Evolutionary conservation across 495 filamentous ascomycete genomes (phyloP).

Genomic region (Ramalina peruviana): DNA sequence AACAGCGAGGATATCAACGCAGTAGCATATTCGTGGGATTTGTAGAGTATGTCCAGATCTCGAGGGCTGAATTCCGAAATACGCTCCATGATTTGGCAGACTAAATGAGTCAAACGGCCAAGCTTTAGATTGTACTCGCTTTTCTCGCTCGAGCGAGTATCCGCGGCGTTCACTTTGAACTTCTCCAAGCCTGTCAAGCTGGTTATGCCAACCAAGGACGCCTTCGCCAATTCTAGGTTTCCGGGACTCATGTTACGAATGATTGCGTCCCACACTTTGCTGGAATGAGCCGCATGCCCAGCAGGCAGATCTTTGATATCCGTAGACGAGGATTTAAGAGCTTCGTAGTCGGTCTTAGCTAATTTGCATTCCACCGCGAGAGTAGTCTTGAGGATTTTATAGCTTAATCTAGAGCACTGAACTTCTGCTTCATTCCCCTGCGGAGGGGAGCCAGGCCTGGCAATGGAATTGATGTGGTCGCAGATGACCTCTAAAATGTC

Average conservation of each 20-base stretch:
- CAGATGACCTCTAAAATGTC: slow-evolving; percentile 38
- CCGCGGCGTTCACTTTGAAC: slow-evolving; percentile 39
- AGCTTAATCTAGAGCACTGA: slow-evolving; percentile 5
- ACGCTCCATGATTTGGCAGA: slow-evolving; percentile 59
- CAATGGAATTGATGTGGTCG: slow-evolving; percentile 32
- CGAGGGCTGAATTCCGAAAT: slow-evolving; percentile 56
- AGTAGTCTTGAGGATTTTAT: slow-evolving; percentile 41
- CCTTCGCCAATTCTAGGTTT: slow-evolving; percentile 50
- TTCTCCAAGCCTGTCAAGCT: slow-evolving; percentile 59
- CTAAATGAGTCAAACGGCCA: slow-evolving; percentile 49
- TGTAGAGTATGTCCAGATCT: slow-evolving; percentile 50
- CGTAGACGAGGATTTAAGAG: slow-evolving; percentile 29
- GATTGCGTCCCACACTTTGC: slow-evolving; percentile 62
- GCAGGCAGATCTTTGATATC: slow-evolving; percentile 46
- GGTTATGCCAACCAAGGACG: slow-evolving; percentile 54
- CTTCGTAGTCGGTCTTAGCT: slow-evolving; percentile 54
- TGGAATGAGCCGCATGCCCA: slow-evolving; percentile 48
- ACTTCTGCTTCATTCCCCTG: background rate
- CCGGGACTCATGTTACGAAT: slow-evolving; percentile 50
- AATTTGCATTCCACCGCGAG: slow-evolving; percentile 64
- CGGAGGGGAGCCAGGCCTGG: slow-evolving; percentile 21
- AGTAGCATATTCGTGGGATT: slow-evolving; percentile 44
- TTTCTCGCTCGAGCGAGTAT: slow-evolving; percentile 36
- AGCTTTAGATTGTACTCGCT: slow-evolving; percentile 62
- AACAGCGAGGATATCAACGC: slow-evolving; percentile 56